Conservation (phyloP, 2,329 filamentous ascomycete species). For the Byssochlamys sp. region DNA sequence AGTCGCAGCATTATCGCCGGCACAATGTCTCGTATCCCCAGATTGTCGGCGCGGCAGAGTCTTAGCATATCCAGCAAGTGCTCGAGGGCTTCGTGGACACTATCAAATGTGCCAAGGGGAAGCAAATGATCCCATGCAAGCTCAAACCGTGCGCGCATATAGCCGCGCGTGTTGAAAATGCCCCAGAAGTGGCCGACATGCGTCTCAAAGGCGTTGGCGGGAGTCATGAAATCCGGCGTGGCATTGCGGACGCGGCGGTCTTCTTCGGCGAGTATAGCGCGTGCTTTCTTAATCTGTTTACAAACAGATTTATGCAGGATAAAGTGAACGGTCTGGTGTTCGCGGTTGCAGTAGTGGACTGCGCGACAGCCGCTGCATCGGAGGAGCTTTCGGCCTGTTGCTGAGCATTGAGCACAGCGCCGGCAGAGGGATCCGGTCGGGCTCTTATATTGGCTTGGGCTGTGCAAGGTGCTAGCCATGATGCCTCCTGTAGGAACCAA, state of each 20-base stretch:
- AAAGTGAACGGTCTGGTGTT: slow-evolving; percentile 35
- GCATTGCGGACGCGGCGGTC: slow-evolving; percentile 30
- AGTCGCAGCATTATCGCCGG: slow-evolving; percentile 40
- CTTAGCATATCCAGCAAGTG: slow-evolving; percentile 38
- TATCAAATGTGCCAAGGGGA: slow-evolving; percentile 22
- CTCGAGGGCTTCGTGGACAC: slow-evolving; percentile 30
- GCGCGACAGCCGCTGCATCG: slow-evolving; percentile 37
- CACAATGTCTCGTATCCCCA: slow-evolving; percentile 34
- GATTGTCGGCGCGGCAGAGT: slow-evolving; percentile 37
- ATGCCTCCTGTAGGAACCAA: too few species aligned
- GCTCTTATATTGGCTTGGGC: too few species aligned
- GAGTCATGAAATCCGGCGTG: slow-evolving; percentile 15
- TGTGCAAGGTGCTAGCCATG: too few species aligned
- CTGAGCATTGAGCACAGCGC: too few species aligned
- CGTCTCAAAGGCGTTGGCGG: slow-evolving; percentile 30
- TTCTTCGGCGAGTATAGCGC: slow-evolving; percentile 22
- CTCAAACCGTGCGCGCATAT: slow-evolving; percentile 33
- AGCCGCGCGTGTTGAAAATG: slow-evolving; percentile 33
- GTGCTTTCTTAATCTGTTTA: slow-evolving; percentile 24
- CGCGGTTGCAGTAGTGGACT: slow-evolving; percentile 37
- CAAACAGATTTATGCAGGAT: slow-evolving; percentile 34
- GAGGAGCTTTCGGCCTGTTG: slow-evolving; percentile 16
- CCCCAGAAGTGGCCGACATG: slow-evolving; percentile 37
- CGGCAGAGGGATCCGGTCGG: too few species aligned
- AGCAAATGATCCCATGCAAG: slow-evolving; percentile 24